A percentile compares a stretch with the other conserved stretches of the same genome.
Evolutionary conservation across 1,139 yeast genomes (phyloP).

Genomic region (Kodamaea derodonti): DNA sequence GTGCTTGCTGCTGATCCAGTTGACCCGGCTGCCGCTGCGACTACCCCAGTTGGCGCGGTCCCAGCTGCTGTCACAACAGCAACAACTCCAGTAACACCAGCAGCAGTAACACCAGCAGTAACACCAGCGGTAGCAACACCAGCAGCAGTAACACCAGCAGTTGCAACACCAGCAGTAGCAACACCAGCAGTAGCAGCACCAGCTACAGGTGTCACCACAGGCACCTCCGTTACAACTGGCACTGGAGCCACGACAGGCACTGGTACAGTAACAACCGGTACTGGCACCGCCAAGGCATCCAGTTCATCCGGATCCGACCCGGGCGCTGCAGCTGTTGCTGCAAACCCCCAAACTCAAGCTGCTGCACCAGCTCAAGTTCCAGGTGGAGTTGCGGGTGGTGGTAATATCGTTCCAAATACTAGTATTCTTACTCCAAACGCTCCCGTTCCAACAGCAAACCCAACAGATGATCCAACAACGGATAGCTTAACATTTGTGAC

Average conservation of each 20-base stretch:
- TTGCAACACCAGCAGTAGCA: constrained; percentile 12
- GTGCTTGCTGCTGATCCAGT: constrained; percentile 6
- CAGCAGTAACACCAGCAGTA: constrained; percentile 12
- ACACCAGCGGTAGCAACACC: constrained; percentile 9
- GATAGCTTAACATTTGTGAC: constrained; percentile 13
- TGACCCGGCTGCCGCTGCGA: constrained; percentile 7
- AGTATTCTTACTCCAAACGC: constrained; percentile 2
- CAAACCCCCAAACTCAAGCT: constrained; percentile 2
- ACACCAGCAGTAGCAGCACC: constrained; percentile 15
- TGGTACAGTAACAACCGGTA: constrained; percentile 14
- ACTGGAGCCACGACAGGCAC: constrained; percentile 9
- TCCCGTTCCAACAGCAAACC: constrained; percentile 12
- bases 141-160: constrained; percentile 12
- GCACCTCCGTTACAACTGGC: constrained; percentile 6
- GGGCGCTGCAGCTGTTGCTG: constrained; percentile 8
- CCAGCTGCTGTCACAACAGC: constrained; percentile 9
- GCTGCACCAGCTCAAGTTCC: constrained; percentile 9
- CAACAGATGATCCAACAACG: constrained; percentile 13
- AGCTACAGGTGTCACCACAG: constrained; percentile 4
- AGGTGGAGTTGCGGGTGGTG: constrained; percentile 9
- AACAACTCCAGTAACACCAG: constrained; percentile 8
- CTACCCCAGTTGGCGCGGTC: constrained; percentile 10
- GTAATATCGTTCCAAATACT: constrained; percentile 3
- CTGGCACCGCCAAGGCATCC: constrained; percentile 13
- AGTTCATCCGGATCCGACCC: constrained; percentile 7